A percentile compares a stretch with the other conserved stretches of the same genome.
Evolutionary conservation across 768 basidiomycete species (phyloP).

Genomic region (Exidia glandulosa): DNA sequence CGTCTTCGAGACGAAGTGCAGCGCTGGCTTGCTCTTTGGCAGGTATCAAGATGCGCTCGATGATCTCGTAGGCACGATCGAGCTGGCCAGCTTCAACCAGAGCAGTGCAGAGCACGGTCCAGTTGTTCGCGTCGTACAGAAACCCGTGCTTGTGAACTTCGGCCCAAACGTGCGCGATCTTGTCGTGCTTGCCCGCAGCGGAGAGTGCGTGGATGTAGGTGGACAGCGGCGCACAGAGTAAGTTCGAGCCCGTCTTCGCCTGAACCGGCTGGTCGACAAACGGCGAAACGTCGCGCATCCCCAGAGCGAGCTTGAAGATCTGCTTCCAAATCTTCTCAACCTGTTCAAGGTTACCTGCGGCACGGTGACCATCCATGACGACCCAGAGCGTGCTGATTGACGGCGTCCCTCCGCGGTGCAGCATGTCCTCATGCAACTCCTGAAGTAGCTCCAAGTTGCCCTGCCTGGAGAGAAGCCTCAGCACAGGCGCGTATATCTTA

Average conservation of each 20-base stretch:
- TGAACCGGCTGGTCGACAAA: slow-evolving; percentile 17
- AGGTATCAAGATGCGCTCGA: slow-evolving; percentile 67
- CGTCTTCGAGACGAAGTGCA: slow-evolving; percentile 9
- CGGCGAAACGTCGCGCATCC: slow-evolving; percentile 24
- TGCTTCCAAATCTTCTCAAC: slow-evolving; percentile 58
- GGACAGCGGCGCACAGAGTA: slow-evolving; percentile 70
- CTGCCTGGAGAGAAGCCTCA: slow-evolving; percentile 37
- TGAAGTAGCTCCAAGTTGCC: slow-evolving; percentile 43
- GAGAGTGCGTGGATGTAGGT: slow-evolving; percentile 73
- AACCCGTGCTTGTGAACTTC: slow-evolving; percentile 51
- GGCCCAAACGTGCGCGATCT: slow-evolving; percentile 60
- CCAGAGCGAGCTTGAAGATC: slow-evolving; percentile 49
- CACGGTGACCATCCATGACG: slow-evolving; percentile 65
- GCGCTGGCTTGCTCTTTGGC: slow-evolving; percentile 27
- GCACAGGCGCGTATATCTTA: slow-evolving; percentile 49
- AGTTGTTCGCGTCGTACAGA: slow-evolving; percentile 79
- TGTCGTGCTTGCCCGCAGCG: slow-evolving; percentile 43
- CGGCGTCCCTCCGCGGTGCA: slow-evolving; percentile 43
- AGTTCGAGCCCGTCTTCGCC: slow-evolving; percentile 22
- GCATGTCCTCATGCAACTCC: slow-evolving; percentile 37
- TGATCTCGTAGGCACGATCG: slow-evolving; percentile 73
- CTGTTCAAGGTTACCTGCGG: slow-evolving; percentile 39
- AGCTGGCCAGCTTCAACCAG: slow-evolving; percentile 70
- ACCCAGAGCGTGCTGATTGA: slow-evolving; percentile 49
- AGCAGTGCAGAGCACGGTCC: slow-evolving; percentile 73